These are phyloP conservation scores for Crithidia expoeki DNA, from an alignment of 208 protist species.

Conservation along the genomic window DNA sequence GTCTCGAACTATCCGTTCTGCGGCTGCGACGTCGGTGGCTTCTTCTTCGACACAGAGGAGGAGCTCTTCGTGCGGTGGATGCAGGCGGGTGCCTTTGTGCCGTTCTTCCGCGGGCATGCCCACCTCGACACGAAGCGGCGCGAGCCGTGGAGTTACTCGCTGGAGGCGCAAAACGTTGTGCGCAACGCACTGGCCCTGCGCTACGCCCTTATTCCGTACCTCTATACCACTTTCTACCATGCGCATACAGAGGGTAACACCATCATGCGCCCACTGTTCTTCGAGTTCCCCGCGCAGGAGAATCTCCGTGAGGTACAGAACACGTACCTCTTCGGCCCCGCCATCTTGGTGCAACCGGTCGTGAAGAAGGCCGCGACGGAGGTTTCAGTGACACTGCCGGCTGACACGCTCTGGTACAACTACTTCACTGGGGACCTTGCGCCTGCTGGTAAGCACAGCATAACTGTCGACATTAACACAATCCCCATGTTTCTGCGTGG, in stretches of 20 bases:
- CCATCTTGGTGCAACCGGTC: conserved; percentile 92
- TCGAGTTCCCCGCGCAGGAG: conserved; percentile 93
- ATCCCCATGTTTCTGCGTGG: conserved; percentile 95
- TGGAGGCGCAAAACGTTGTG: conserved; percentile 58
- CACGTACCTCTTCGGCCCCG: conserved; percentile 90
- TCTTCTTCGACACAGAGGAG: conserved; percentile 96
- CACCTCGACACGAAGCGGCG: conserved; percentile 96
- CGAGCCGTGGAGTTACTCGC: conserved; percentile 98
- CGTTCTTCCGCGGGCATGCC: conserved; percentile 98
- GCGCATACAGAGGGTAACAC: conserved; percentile 83
- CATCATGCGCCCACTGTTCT: conserved; percentile 95
- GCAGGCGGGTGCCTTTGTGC: conserved; percentile 95
- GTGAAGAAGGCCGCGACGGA: conserved; percentile 46
- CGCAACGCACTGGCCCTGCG: conserved; percentile 80
- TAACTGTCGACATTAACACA: conserved; percentile 72
- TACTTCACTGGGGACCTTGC: conserved; percentile 55
- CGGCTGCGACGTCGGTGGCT: conserved; percentile 98
- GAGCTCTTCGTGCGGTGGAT: conserved; percentile 98
- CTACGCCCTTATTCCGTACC: conserved; percentile 96
- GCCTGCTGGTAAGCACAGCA: background rate
- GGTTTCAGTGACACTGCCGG: conserved; percentile 83
- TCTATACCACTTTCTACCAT: conserved; percentile 96
- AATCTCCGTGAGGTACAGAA: conserved; percentile 85
- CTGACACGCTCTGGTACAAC: conserved; percentile 71
- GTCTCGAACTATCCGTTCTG: conserved; percentile 96